Percentiles rank a stretch among this genome's conserved stretches.
Evolutionary conservation across 345 rosid genomes (phyloP).

Genomic region (Syzygium jambos): DNA sequence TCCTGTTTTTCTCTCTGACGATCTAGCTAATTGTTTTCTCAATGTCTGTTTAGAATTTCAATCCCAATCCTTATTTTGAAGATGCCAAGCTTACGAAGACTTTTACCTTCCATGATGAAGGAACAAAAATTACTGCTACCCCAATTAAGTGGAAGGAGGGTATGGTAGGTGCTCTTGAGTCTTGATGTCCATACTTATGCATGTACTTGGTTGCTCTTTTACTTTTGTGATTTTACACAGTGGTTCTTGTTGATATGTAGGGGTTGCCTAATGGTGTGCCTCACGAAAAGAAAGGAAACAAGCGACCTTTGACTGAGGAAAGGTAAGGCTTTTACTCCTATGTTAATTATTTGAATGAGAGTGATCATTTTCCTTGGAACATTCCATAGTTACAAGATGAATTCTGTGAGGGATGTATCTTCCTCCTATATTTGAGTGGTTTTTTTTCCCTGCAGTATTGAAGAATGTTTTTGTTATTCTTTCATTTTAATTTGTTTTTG

Average conservation of each 20-base stretch:
- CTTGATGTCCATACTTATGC: neutral
- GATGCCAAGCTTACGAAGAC: slow-evolving; percentile 73
- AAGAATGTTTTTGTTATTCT: neutral
- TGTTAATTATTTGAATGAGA: neutral
- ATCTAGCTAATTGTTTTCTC: neutral
- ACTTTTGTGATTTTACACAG: neutral
- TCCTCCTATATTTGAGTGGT: neutral
- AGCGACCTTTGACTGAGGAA: slow-evolving; percentile 58
- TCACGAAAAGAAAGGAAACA: slow-evolving; percentile 82
- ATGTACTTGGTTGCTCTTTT: neutral
- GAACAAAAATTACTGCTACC: slow-evolving; percentile 55
- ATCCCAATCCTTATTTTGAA: slow-evolving; percentile 75
- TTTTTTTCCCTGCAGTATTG: neutral
- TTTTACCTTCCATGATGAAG: slow-evolving; percentile 81
- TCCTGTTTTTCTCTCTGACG: neutral
- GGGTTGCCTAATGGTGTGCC: slow-evolving; percentile 76
- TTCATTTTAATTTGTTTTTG: neutral
- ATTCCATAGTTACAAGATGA: neutral
- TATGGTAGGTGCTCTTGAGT: slow-evolving; percentile 31
- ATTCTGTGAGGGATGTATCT: neutral
- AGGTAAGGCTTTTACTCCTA: slow-evolving; percentile 28
- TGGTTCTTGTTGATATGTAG: slow-evolving; percentile 20
- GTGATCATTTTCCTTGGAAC: neutral
- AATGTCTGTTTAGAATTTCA: slow-evolving; percentile 48
- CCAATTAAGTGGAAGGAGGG: slow-evolving; percentile 90